A percentile compares a stretch with the other conserved stretches of the same genome.
phyloP scores from a whole-genome alignment of 441 rosid genomes.

The Mallotus japonicus region DNA sequence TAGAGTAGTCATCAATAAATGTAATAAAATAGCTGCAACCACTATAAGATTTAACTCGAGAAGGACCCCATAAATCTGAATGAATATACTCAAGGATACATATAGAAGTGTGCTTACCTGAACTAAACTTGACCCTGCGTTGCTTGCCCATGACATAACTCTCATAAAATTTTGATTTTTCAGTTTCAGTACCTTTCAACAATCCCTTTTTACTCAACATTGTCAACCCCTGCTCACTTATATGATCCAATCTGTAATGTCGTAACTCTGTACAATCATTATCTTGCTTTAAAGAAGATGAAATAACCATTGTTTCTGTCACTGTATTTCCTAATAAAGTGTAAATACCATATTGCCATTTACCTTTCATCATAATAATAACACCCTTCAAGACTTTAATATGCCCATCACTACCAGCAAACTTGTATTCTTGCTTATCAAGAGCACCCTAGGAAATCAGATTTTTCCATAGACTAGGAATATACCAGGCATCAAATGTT shows the following conservation, averaged over 20 bases:
- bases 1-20: neutral
- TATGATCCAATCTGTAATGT: neutral
- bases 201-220: too few relatives aligned
- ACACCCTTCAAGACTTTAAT: neutral
- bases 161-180: too few relatives aligned
- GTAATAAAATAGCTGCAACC: neutral
- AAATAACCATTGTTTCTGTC: neutral
- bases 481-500: constrained; percentile 5
- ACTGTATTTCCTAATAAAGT: neutral
- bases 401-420: neutral
- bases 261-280: neutral
- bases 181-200: too few relatives aligned
- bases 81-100: neutral
- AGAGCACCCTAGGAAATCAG: neutral
- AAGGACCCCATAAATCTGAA: neutral
- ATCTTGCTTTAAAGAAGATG: neutral
- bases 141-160: neutral
- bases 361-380: too few relatives aligned
- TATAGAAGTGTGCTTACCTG: neutral
- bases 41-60: neutral
- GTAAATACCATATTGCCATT: neutral
- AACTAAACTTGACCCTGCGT: neutral
- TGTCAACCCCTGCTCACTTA: neutral
- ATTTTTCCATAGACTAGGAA: neutral
- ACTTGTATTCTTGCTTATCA: constrained; percentile 6